Conservation (phyloP, 2,329 filamentous ascomycete genomes). For the Microcyclosporella mali region DNA sequence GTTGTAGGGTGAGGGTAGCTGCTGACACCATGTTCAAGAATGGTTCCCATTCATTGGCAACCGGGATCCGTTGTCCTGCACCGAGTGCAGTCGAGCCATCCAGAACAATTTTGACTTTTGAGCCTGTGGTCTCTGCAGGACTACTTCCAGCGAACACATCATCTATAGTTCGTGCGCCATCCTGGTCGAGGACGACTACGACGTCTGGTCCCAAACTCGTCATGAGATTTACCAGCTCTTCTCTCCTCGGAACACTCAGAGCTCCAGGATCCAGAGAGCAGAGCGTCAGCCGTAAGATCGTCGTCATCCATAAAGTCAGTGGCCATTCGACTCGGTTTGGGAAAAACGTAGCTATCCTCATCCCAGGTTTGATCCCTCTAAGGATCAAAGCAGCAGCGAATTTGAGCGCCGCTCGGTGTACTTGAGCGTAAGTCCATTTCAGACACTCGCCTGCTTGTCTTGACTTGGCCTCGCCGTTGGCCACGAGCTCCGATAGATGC, state of each 20-base stretch:
- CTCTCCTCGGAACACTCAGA: constrained; percentile 6
- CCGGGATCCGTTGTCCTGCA: too few relatives aligned
- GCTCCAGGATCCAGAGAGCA: constrained; percentile 16
- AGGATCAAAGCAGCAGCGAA: constrained; percentile 7
- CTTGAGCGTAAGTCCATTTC: constrained; percentile 15
- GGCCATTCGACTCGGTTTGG: constrained; percentile 16
- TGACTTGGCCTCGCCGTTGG: not conserved
- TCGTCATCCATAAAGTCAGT: constrained; percentile 10
- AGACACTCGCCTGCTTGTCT: constrained; percentile 2
- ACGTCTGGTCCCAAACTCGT: constrained; percentile 8
- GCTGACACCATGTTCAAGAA: not conserved
- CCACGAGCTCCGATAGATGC: constrained; percentile 5
- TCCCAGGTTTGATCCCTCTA: constrained; percentile 7
- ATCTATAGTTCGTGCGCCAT: constrained; percentile 7
- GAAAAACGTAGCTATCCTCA: constrained; percentile 14
- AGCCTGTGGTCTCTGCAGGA: not conserved
- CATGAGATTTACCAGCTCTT: constrained; percentile 11
- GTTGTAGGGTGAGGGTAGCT: not conserved
- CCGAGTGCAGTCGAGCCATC: constrained; percentile 3
- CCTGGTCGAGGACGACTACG: constrained; percentile 7
- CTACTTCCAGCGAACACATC: not conserved
- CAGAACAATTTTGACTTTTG: constrained; percentile 10
- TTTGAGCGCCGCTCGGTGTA: constrained; percentile 8
- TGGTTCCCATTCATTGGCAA: not conserved
- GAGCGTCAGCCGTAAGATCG: constrained; percentile 7